Evolutionary conservation across 306 rosid species (phyloP).

Genomic region (Cicer bijugum): DNA sequence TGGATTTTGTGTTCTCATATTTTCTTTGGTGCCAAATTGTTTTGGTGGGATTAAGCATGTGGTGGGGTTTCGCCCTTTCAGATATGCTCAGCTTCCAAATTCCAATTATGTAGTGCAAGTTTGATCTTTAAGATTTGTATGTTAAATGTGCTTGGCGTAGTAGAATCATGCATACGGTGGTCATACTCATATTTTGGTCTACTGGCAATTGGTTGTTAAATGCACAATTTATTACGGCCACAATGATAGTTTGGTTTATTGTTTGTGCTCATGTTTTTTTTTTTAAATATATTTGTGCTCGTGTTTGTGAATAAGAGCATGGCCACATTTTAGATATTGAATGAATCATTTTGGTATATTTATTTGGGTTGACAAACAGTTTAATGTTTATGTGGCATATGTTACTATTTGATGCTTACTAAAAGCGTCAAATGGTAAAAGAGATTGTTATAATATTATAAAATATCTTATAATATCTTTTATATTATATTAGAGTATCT

Average conservation of each 20-base stretch:
- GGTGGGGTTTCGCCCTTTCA: not conserved
- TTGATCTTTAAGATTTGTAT: not conserved
- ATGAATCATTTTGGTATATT: conserved; percentile 1
- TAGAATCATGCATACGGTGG: not conserved
- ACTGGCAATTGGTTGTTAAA: conserved; percentile 21
- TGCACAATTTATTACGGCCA: not conserved
- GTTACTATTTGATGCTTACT: conserved; percentile 77
- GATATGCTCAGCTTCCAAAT: conserved; percentile 1
- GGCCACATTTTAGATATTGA: conserved; percentile 10
- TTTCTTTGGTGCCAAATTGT: not conserved
- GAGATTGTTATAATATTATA: too few relatives aligned
- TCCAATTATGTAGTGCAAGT: not conserved
- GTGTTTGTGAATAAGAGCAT: conserved; percentile 32
- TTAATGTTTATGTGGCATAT: conserved; percentile 57
- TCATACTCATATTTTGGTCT: conserved; percentile 8
- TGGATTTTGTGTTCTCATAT: conserved; percentile 18
- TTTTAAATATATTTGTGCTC: not conserved
- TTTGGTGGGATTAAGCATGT: not conserved
- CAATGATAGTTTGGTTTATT: conserved; percentile 29
- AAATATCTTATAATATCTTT: too few relatives aligned
- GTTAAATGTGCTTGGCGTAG: conserved; percentile 20
- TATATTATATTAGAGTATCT: too few relatives aligned
- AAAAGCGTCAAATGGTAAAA: conserved; percentile 64
- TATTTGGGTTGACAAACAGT: conserved; percentile 36
- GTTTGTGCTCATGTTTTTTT: conserved; percentile 11